These are phyloP conservation scores for Eragrostis tef DNA, from an alignment of 202 grass and related monocot species.

Conservation along the genomic window DNA sequence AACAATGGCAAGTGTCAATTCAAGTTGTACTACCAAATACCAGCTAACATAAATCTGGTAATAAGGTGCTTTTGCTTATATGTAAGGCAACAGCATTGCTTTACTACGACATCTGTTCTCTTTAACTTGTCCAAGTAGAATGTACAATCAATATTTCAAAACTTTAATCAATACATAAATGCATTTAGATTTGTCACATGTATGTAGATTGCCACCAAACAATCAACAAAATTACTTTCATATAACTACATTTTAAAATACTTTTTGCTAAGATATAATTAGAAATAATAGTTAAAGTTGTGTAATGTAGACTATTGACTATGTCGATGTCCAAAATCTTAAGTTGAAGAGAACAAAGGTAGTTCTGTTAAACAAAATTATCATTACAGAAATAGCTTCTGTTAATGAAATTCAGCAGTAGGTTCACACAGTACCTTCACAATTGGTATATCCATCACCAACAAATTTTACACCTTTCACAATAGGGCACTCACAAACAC, in stretches of 20 bases:
- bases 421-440: constrained; percentile 69
- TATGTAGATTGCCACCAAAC: neutral
- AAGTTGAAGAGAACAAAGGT: neutral
- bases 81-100: neutral
- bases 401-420: constrained; percentile 37
- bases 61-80: constrained; percentile 5
- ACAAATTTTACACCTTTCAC: constrained; percentile 84
- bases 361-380: neutral
- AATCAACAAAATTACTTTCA: neutral
- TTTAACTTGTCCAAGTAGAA: neutral
- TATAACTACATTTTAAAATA: neutral
- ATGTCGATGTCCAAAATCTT: neutral
- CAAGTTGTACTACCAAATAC: constrained; percentile 22
- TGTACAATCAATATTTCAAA: neutral
- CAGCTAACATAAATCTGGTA: neutral
- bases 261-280: constrained; percentile 11
- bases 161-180: neutral
- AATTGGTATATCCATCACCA: constrained; percentile 86
- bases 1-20: constrained; percentile 45
- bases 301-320: neutral
- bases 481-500: constrained; percentile 83
- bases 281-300: neutral
- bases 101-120: neutral
- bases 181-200: neutral
- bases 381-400: constrained; percentile 24